Conservation (phyloP, 371 early-diverging fungal genomes). For the Apophysomyces elegans region DNA sequence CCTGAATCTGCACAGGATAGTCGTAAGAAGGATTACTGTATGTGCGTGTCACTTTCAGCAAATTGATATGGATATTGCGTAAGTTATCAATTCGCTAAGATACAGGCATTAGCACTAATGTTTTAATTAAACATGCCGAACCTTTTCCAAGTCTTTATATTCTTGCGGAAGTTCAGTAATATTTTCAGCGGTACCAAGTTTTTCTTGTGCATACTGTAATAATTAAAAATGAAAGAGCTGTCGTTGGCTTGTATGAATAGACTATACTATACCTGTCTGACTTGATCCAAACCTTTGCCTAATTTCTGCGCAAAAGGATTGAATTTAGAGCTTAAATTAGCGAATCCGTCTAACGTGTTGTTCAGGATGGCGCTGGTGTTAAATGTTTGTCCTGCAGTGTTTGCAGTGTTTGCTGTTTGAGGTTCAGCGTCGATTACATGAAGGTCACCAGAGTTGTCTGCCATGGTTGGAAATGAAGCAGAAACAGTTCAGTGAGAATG, state of each 20-base stretch:
- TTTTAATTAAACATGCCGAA: conserved; percentile 16
- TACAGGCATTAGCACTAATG: not conserved
- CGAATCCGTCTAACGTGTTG: conserved; percentile 65
- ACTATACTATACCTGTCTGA: conserved; percentile 66
- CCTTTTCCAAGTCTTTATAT: conserved; percentile 81
- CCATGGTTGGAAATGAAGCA: conserved; percentile 15
- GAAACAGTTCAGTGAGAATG: too few relatives aligned
- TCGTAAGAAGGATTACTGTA: conserved; percentile 74
- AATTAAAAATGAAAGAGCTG: not conserved
- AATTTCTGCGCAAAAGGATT: conserved; percentile 77
- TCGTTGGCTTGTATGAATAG: not conserved
- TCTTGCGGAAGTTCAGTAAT: conserved; percentile 90
- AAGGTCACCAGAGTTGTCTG: conserved; percentile 27
- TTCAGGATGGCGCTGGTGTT: conserved; percentile 41
- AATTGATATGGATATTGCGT: conserved; percentile 62
- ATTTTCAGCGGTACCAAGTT: conserved; percentile 76
- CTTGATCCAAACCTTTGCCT: conserved; percentile 78
- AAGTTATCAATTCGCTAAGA: conserved; percentile 66
- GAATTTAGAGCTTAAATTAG: conserved; percentile 63
- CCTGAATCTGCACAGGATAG: conserved; percentile 77
- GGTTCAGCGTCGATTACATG: conserved; percentile 45
- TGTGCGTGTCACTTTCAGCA: conserved; percentile 72
- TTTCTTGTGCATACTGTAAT: conserved; percentile 82
- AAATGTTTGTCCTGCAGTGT: conserved; percentile 15
- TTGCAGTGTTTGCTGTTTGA: conserved; percentile 12